Evolutionary conservation across 768 basidiomycete genomes (phyloP), one percentile per base, ranked within the genome.

Genomic region (Phlebiopsis gigantea): DNA sequence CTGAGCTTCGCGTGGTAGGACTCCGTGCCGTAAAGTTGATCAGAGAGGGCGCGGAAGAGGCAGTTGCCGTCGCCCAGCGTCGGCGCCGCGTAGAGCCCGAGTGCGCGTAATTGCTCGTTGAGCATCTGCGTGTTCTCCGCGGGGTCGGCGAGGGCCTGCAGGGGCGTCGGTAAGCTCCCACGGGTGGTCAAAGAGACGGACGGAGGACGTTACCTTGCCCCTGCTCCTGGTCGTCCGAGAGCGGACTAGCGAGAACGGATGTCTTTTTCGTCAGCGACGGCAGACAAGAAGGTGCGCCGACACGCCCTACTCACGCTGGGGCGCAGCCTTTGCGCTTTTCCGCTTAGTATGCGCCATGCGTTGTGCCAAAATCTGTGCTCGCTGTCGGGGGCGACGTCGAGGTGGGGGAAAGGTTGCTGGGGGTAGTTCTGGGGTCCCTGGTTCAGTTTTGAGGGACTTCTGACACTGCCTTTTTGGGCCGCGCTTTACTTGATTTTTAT

Each of bases 11-110:
- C 70, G 62, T 96, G 93, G 53, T 78, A 75, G 12, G 82, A 78
- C 12, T 85, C 83, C 2, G 87, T 78, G 58, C 93, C 93, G 62
- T 87, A 83, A 17, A 93, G 76, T 69, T 96, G 93, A 72, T 96
- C 93, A 46, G 87, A 85, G 54, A 95, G 78, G 0, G 93, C 91
- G 46, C 93, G 86, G 72, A 95, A 97, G 61, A 97, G 82, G 71
- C 93, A 97, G 73, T 95, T 96, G 46, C 94, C 93, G 70, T 96
- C 90, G 50, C 91, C 93, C 43, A 91, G 71, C 17, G 90, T 95
- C 61, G 83, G 77, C 2, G 90, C 89, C n/a, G 93, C 87, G 68
- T 95, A 95, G 8, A 95, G 77, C 2, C 92, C 91, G 52, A 93
- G 74, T 5, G 83, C 77, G 48, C 83, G 81, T 39, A 96, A 83